These are phyloP conservation scores for Suhomyces terraborum DNA, from an alignment of 1,139 yeast species.

Conservation along the genomic window DNA sequence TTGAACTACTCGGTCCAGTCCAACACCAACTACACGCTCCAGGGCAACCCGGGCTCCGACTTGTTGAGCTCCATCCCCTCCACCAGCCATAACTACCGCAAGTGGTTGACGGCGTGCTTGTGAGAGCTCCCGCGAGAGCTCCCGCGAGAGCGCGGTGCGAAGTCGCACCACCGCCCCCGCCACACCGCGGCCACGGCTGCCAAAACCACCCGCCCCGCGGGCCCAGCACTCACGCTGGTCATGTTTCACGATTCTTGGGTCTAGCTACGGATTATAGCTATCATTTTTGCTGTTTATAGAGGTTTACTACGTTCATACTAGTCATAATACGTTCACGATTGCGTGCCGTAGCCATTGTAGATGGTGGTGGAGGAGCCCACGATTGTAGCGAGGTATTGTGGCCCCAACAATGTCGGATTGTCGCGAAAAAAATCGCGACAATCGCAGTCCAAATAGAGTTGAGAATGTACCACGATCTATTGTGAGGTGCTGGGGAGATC, in stretches of 20 bases:
- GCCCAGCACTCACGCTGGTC: constrained; percentile 4
- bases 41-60: constrained; percentile 15
- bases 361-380: not conserved
- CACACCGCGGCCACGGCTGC: not conserved
- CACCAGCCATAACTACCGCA: constrained; percentile 46
- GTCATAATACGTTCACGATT: not conserved
- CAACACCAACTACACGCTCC: constrained; percentile 21
- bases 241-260: constrained; percentile 12
- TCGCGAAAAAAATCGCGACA: too few relatives aligned
- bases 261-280: constrained; percentile 12
- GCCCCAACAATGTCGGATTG: too few relatives aligned
- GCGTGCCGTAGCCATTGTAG: not conserved
- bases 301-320: too few relatives aligned
- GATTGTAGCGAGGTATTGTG: not conserved
- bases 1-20: constrained; percentile 36
- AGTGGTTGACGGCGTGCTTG: constrained; percentile 44
- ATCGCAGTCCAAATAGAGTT: too few relatives aligned
- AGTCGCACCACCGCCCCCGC: too few relatives aligned
- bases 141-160: too few relatives aligned
- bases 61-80: constrained; percentile 25
- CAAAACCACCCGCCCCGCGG: too few relatives aligned
- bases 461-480: too few relatives aligned
- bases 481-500: too few relatives aligned
- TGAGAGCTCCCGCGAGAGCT: constrained; percentile 8
- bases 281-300: constrained; percentile 12